phyloP scores from a whole-genome alignment of 257 asterid genomes.

The Coffea canephora region DNA sequence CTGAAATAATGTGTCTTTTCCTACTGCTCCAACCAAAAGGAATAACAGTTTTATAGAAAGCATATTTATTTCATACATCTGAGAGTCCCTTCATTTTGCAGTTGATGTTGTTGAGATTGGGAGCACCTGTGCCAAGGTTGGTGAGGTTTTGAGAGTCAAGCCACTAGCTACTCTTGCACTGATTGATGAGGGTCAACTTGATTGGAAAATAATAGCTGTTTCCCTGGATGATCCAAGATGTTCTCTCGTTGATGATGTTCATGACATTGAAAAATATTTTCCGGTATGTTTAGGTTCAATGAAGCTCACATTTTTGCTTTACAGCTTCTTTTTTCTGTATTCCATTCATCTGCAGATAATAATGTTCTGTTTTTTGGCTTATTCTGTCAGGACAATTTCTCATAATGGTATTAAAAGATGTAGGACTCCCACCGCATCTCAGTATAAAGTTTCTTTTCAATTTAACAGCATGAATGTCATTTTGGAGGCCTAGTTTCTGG shows the following conservation, averaged over 20 bases:
- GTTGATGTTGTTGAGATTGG: conserved; percentile 99
- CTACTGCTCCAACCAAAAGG: background rate
- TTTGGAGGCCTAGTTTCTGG: too few relatives aligned
- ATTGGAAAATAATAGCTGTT: conserved; percentile 95
- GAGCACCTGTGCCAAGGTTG: conserved; percentile 58
- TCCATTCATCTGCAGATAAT: background rate
- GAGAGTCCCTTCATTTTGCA: conserved; percentile 27
- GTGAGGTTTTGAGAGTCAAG: conserved; percentile 83
- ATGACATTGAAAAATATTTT: conserved; percentile 89
- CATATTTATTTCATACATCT: background rate
- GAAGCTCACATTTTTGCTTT: background rate
- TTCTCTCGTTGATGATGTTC: conserved; percentile 86
- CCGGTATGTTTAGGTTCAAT: conserved; percentile 51
- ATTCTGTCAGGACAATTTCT: too few relatives aligned
- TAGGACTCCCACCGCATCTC: too few relatives aligned
- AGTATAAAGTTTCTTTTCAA: too few relatives aligned
- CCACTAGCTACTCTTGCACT: conserved; percentile 95
- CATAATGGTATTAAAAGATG: too few relatives aligned
- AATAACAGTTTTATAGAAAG: background rate
- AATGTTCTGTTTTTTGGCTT: too few relatives aligned
- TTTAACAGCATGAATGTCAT: too few relatives aligned
- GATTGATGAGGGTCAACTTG: conserved; percentile 99
- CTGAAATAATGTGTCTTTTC: too few relatives aligned
- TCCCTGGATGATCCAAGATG: conserved; percentile 95
- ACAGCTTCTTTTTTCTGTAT: too few relatives aligned